Evolutionary conservation across 331 rosid species (phyloP).

Genomic region (Prunus yedoensis): DNA sequence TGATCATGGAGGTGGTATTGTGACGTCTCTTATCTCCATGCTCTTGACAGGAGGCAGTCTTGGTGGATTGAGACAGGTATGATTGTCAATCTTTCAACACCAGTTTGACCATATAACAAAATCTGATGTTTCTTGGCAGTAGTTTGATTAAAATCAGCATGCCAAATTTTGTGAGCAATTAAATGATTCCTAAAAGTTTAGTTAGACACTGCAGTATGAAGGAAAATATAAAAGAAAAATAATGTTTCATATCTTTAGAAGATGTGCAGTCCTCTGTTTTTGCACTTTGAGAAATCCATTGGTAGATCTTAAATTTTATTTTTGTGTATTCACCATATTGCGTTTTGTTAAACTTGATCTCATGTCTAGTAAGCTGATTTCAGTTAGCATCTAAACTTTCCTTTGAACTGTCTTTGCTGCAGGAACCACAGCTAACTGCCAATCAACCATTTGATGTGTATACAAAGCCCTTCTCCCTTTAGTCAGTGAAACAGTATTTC

Average conservation of each 20-base stretch:
- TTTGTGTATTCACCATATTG: too few relatives aligned
- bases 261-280: too few relatives aligned
- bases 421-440: conserved; percentile 49
- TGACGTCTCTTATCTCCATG: conserved; percentile 41
- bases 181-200: too few relatives aligned
- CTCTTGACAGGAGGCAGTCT: conserved; percentile 37
- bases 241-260: too few relatives aligned
- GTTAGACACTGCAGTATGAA: too few relatives aligned
- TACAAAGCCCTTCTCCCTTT: conserved; percentile 37
- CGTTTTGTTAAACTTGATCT: not conserved
- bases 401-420: conserved; percentile 4
- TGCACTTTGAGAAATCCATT: too few relatives aligned
- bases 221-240: too few relatives aligned
- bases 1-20: conserved; percentile 26
- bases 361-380: not conserved
- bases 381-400: not conserved
- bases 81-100: not conserved
- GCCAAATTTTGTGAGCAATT: not conserved
- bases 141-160: not conserved
- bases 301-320: too few relatives aligned
- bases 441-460: conserved; percentile 42
- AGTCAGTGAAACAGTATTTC: not conserved
- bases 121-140: not conserved
- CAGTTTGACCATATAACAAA: not conserved
- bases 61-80: conserved; percentile 37